Base-by-base conservation (phyloP, 257 asterid species). In the Solanum dulcamara region DNA sequence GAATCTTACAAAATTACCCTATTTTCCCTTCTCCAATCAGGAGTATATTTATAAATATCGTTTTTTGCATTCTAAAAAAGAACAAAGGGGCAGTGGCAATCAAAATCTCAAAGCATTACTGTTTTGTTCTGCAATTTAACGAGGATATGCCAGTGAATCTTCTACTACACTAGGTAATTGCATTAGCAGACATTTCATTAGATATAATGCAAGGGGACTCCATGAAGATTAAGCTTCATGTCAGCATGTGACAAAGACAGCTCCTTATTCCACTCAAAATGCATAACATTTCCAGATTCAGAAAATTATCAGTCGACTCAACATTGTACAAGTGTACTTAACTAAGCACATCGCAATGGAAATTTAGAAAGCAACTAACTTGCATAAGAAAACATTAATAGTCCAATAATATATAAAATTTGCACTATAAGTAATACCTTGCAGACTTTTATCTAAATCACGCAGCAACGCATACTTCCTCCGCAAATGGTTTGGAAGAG, bases 391-490 rank as follows among this genome's bases (percentile, higher is more conserved):
- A 68, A 46, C 77, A 20, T 46, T 24, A 48, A 17, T 20, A 48
- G 17, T 48, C 32, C 64, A 84, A n/a, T 60, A n/a, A 40, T 6
- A 60, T 38, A 48, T 46, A 46, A 55, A 60, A 13, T 62, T 22
- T 85, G 67, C 10, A 48, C 10, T 42, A 17, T 46, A 17, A 50
- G 51, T 32, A 88, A 75, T 89, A 96, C 99, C 99, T 89, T 93
- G 98, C 75, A 95, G 85, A 84, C 99, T 96, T 86, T 91, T 95
- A 88, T 96, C 98, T 86, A 96, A 89, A 83, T 96, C 98, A 15
- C 93, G 96, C 90, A 96, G 84, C 66, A 96, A 90, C 3, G 93
- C 92, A 85, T 96, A 96, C 88, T 96, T 96, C 92, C 95, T 91
- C 87, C 89, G 95, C 83, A 96, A 84, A 86, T 93, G 93, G 62